Conservation (phyloP, 2,329 filamentous ascomycete species). For the Sporothrix pseudoabietina region DNA sequence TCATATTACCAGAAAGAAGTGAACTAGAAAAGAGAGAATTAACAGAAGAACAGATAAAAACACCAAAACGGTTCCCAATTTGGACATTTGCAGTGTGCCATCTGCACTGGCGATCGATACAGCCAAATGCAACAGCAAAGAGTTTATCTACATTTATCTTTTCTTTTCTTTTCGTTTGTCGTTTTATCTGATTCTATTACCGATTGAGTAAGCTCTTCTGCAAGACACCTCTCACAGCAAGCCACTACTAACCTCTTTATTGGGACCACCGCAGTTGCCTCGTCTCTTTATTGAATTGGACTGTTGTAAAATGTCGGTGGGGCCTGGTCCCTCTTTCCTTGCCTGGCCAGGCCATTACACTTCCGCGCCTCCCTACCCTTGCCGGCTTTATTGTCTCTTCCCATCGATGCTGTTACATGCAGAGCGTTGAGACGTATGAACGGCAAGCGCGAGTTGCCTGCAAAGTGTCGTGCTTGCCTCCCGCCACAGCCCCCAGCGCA, state of each 20-base stretch:
- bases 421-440: slow-evolving; percentile 19
- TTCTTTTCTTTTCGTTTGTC: not conserved
- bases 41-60: not conserved
- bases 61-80: not conserved
- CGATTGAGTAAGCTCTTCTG: not conserved
- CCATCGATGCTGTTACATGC: slow-evolving; percentile 6
- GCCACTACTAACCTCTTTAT: not conserved
- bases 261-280: slow-evolving; percentile 1
- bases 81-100: not conserved
- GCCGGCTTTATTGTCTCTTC: not conserved
- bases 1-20: not conserved
- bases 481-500: slow-evolving; percentile 3
- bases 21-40: not conserved
- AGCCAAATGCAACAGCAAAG: not conserved
- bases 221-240: not conserved
- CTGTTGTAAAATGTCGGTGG: not conserved
- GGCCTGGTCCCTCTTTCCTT: not conserved
- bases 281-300: not conserved
- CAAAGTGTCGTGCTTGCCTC: slow-evolving; percentile 13
- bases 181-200: slow-evolving; percentile 4
- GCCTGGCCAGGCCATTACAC: not conserved
- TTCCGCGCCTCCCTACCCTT: not conserved
- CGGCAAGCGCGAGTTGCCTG: not conserved
- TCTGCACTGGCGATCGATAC: not conserved
- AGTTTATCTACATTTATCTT: not conserved